Percentiles rank a stretch among this genome's conserved stretches.
Conservation (phyloP, 164 flowering plant genomes). For the Dillenia suffruticosa region DNA sequence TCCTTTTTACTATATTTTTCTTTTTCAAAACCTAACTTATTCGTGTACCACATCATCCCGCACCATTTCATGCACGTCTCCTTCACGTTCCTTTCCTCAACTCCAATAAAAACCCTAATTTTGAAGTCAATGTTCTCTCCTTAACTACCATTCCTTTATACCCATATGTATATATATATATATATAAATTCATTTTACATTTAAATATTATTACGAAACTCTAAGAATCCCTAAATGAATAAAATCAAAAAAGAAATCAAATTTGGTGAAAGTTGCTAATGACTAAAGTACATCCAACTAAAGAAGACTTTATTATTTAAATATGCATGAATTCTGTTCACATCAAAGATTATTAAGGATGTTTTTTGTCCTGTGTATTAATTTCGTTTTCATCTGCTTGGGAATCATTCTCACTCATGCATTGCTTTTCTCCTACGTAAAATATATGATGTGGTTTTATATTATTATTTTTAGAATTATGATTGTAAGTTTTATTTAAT, state of each 20-base stretch:
- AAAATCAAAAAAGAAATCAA: background rate
- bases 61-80: conserved; percentile 67
- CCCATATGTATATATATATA: no score
- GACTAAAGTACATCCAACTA: no score
- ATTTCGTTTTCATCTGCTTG: conserved; percentile 22
- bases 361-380: conserved; percentile 10
- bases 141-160: background rate
- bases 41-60: background rate
- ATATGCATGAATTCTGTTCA: conserved; percentile 26
- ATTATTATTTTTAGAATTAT: background rate
- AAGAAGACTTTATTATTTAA: conserved; percentile 1
- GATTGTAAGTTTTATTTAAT: no score
- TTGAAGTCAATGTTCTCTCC: conserved; percentile 17
- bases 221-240: background rate
- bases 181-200: background rate
- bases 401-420: conserved; percentile 57
- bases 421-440: conserved; percentile 60
- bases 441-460: conserved; percentile 5
- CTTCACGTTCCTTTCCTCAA: conserved; percentile 44
- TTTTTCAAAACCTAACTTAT: conserved; percentile 5
- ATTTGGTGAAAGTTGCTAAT: no score
- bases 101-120: conserved; percentile 8
- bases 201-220: background rate
- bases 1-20: background rate
- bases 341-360: background rate